Base-by-base conservation (phyloP, 2,329 filamentous ascomycete species). In the Colletotrichum falcatum region DNA sequence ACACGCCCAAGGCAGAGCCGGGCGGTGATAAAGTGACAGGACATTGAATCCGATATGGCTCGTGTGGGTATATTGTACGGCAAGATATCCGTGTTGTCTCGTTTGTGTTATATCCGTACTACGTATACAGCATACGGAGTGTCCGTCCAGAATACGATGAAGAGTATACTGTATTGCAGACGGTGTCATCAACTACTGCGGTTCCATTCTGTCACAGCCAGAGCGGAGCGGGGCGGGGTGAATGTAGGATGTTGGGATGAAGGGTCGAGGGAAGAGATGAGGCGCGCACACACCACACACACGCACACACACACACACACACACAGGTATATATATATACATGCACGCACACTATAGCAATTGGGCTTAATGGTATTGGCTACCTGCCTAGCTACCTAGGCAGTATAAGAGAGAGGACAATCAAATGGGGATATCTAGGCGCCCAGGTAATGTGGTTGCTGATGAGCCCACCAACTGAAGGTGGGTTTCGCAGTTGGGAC, bases 201-300 rank as follows among this genome's bases (percentile, higher is more conserved):
- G 56, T 56, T 37, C 63, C 54, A 61, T 65, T 59, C 48, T 66
- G 56, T 66, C 67, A 66, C 67, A 53, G 56, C 42, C 63, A 59
- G 66, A 39, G 67, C 63, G 67, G 63, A n/a, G 67, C 67, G 51
- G 63, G 63, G 56, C 49, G 56, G 26, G 49, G 33, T 61, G 12
- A 44, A 49, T 33, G 30, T 51, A 37, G 20, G 20, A 42, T 33
- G 65, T 63, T 68, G 33, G 53, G 49, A 54, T 54, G 28, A 33
- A 66, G 63, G 49, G 49, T 56, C 46, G 46, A 51, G 61, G 66
- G 63, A 23, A 46, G 39, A 39, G 37, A 18, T 39, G 37, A 39
- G 37, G 37, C 11, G 30, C 30, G 53, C 42, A 61, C 62, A 61
- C 42, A 61, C 62, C 62, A 33, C 55, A 61, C 62, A 55, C 62